Base-by-base conservation (phyloP, 768 basidiomycete genomes). In the Lactarius deliciosus region DNA sequence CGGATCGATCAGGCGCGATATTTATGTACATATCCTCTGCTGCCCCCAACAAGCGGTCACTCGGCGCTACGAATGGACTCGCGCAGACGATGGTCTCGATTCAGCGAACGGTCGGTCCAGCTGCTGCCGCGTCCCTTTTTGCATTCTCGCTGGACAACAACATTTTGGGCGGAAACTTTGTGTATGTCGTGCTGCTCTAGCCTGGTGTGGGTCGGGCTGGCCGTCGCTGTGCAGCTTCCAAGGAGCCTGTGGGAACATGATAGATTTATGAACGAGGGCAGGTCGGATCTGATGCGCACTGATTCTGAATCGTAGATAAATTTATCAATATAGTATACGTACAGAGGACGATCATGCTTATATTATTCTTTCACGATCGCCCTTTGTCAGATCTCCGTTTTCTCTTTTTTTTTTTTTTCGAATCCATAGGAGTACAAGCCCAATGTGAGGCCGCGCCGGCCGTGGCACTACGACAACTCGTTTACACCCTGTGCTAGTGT, bases 1-100 rank as follows among this genome's bases (percentile, higher is more conserved):
- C 25, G 7, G 83, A n/a, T 54, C 4, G 3, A 32, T 16, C 61
- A 89, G 89, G 87, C 25, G 83, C 87, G 57, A 75, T 90, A n/a
- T 89, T 89, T 74, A 88, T 91, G 64, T 88, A 85, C 68, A 84
- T 91, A 64, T 80, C 83, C 8, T 83, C 83, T 2, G 81, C 89
- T 6, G 78, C 90, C 0, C 89, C 90, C 1, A 88, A 88, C 63
- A 81, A 81, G 34, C 82, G 83, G 13, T 84, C 86, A 9, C 80
- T 90, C 8, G 89, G 89, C 5, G 83, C 87, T 1, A 88, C 86
- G 28, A 90, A 90, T 68, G 89, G 89, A 64, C n/a, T 77, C 10
- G 73, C 75, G 40, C 73, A 81, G 81, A 72, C 73, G 64, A 64
- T 73, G 32, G 75, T 77, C 50, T 78, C 79, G 32, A 72, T 79